Base-by-base conservation (phyloP, 495 filamentous ascomycete species). In the Penicillium parvum region DNA sequence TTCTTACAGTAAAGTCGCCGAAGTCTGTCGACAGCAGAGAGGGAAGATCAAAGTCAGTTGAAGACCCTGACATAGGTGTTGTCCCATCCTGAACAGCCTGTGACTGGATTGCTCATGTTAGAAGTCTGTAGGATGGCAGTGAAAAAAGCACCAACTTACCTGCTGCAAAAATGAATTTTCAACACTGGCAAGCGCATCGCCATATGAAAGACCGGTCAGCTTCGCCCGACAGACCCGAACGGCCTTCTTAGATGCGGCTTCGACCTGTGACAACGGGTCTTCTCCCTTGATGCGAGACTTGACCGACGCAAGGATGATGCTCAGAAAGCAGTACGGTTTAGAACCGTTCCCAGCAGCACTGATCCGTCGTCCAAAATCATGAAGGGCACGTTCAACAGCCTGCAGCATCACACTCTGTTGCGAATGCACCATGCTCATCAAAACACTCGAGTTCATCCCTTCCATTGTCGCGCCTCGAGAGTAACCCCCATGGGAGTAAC, bases 281-380 rank as follows among this genome's bases (percentile, higher is more conserved):
- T 70, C 63, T 0, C 66, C 64, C 25, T 60, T 60, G n/a, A 71
- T 40, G 7, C 61, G 60, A 1, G 65, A 61, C 27, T 65, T 63
- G 33, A 66, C 61, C 3, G 63, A 63, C 9, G 61, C 58, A 3
- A 68, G 17, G 2, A 59, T 58, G 26, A 71, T 57, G 22, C 32
- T 57, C 20, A 66, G 26, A 36, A 71, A 68, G 32, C 62, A 57
- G 23, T 59, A 68, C 1, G 59, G 56, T 40, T 71, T 71, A 40
- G 46, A 52, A 4, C 65, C 65, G 17, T 59, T 63, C 1, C 65
- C 63, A 37, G 49, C 52, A 0, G 48, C 30, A 2, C 45, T 47
- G 16, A 67, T 55, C 16, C 63, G 49, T 17, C 55, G 56, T 7
- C 58, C 61, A 12, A 71, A 63, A 7, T 58, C 57, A 20, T 67